Base-by-base conservation (phyloP, 1,284 basidiomycete species). In the Fomitopsis betulina region DNA sequence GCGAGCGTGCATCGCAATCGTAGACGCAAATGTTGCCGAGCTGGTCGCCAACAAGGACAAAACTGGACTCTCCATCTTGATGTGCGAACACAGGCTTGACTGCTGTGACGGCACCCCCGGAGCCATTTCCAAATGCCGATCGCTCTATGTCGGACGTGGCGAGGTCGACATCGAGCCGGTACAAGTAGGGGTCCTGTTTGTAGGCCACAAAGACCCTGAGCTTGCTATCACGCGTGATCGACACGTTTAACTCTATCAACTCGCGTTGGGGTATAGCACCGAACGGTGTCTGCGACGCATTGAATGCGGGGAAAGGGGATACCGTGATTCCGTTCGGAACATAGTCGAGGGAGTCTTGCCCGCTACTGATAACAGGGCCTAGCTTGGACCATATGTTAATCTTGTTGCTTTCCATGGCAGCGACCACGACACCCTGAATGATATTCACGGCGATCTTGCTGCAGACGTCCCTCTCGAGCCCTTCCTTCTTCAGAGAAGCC, bases 1-100 rank as follows among this genome's bases (percentile, higher is more conserved):
- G 54, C 17, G 66, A 45, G 25, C 40, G 56, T 2, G 62, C 56
- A 49, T 70, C 67, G 84, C 83, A 87, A 39, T 80, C 75, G 66
- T 85, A 91, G 21, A 90, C 72, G 58, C 76, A 79, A 54, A 89
- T 69, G 51, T 75, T 80, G 2, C 87, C 88, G 19, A 86, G 73
- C 21, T 74, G 70, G 54, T 89, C 84, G 3, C 87, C 87, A 8
- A 72, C 73, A 13, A 89, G 63, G 37, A 88, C 68, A 64, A 87
- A 81, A 62, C 74, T 78, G n/a, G 65, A 62, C 55, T 81, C 76
- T 2, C 57, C 66, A 4, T 68, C 43, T 23, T 69, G 60, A 3
- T 67, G 45, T 17, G 78, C 71, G 66, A 85, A 82, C 56, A 77
- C 76, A 2, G 85, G 79, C 12, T 72, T 67, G 15, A 87, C 40